Conservation (phyloP, 2,329 filamentous ascomycete genomes). For the Ceratocystis papillata region DNA sequence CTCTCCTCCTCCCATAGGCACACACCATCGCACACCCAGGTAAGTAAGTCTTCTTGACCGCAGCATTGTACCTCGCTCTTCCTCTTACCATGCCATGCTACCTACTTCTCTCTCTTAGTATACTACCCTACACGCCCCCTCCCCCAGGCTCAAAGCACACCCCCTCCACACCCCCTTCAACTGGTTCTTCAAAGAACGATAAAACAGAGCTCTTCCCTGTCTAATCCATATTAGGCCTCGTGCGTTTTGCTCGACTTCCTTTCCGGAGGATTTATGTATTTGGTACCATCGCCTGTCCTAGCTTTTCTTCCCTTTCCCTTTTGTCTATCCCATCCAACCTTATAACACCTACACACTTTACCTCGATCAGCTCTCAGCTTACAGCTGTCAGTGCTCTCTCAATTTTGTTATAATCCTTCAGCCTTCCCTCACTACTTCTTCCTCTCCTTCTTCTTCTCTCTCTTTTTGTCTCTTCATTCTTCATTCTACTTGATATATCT, state of each 20-base stretch:
- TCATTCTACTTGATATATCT: slow-evolving; percentile 8
- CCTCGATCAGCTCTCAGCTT: slow-evolving; percentile 16
- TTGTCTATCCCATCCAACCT: slow-evolving; percentile 17
- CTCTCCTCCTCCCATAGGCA: neutral
- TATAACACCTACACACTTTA: slow-evolving; percentile 15
- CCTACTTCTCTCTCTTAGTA: neutral
- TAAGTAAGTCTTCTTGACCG: slow-evolving; percentile 9
- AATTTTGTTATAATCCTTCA: slow-evolving; percentile 18
- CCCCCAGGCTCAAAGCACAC: slow-evolving; percentile 6
- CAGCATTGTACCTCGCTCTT: neutral
- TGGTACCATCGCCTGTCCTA: slow-evolving; percentile 18
- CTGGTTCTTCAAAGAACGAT: slow-evolving; percentile 18
- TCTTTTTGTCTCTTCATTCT: slow-evolving; percentile 3
- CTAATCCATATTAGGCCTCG: slow-evolving; percentile 16
- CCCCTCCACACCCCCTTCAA: slow-evolving; percentile 11
- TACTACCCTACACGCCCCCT: neutral
- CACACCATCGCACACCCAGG: neutral
- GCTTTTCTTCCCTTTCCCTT: slow-evolving; percentile 16
- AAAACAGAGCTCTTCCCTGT: slow-evolving; percentile 18
- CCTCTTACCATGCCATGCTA: slow-evolving; percentile 9
- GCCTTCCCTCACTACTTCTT: slow-evolving; percentile 13
- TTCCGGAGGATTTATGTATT: slow-evolving; percentile 17
- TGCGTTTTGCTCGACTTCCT: slow-evolving; percentile 14
- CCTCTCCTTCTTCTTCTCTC: slow-evolving; percentile 9
- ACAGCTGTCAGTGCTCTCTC: slow-evolving; percentile 17